Conservation (phyloP, 495 filamentous ascomycete genomes). For the Aspergillus ellipticus region DNA sequence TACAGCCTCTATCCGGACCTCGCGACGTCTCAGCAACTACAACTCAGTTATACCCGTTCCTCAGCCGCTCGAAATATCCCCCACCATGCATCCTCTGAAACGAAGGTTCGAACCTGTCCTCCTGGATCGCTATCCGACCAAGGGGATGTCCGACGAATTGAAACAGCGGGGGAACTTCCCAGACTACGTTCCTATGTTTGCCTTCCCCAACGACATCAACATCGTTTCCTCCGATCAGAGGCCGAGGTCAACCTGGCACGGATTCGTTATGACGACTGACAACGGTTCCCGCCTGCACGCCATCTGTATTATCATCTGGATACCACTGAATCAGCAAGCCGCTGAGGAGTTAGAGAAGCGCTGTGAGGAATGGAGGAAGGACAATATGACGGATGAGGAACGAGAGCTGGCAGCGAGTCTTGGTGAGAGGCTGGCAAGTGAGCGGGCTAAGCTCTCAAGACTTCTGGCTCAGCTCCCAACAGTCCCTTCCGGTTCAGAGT, state of each 20-base stretch:
- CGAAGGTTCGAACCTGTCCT: constrained; percentile 91
- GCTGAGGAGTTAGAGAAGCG: constrained; percentile 86
- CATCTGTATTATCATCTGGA: constrained; percentile 89
- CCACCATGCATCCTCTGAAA: constrained; percentile 94
- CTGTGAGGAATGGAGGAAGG: constrained; percentile 89
- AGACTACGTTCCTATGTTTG: constrained; percentile 98
- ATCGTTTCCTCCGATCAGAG: constrained; percentile 94
- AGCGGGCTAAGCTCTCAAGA: constrained; percentile 85
- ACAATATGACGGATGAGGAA: constrained; percentile 96
- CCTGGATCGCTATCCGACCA: constrained; percentile 87
- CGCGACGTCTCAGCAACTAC: constrained; percentile 90
- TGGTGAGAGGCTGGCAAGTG: constrained; percentile 82
- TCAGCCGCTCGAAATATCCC: constrained; percentile 80
- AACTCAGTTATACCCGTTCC: constrained; percentile 96
- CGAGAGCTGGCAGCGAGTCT: constrained; percentile 89
- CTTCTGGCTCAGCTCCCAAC: constrained; percentile 78
- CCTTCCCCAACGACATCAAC: constrained; percentile 95
- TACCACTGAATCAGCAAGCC: constrained; percentile 74
- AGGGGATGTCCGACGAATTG: constrained; percentile 73
- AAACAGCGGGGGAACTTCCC: constrained; percentile 84
- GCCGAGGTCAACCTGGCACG: constrained; percentile 94
- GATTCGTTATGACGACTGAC: constrained; percentile 93
- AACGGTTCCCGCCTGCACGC: constrained; percentile 91
- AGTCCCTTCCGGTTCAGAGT: constrained; percentile 72
- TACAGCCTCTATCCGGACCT: constrained; percentile 69